These are phyloP conservation scores for Protostelium mycophagum DNA, from an alignment of 78 protist genomes.

Conservation along the genomic window DNA sequence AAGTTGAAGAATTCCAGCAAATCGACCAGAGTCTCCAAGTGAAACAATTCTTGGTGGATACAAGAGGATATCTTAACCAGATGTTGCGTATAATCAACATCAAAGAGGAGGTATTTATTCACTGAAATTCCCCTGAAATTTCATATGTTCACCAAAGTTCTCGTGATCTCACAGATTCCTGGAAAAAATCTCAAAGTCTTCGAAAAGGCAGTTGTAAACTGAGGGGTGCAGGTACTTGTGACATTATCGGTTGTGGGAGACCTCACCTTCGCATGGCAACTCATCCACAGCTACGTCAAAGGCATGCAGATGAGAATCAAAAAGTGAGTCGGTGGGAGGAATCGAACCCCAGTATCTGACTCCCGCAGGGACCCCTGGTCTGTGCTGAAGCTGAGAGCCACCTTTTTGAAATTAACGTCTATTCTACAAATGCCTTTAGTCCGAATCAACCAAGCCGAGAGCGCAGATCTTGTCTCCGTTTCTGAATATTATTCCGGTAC, in stretches of 20 bases:
- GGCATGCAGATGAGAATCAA: conserved; percentile 73
- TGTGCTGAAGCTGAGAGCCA: conserved; percentile 86
- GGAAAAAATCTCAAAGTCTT: not conserved
- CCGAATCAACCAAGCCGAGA: conserved; percentile 86
- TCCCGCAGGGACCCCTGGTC: conserved; percentile 49
- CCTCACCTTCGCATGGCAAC: conserved; percentile 91
- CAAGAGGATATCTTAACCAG: conserved; percentile 64
- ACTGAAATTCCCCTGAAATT: not conserved
- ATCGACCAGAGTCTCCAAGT: conserved; percentile 83
- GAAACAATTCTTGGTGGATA: conserved; percentile 80
- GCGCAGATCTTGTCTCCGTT: conserved; percentile 82
- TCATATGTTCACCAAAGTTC: too few relatives aligned
- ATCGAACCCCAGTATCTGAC: not conserved
- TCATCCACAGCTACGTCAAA: conserved; percentile 62
- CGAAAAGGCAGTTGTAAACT: too few relatives aligned
- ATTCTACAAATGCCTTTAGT: conserved; percentile 89
- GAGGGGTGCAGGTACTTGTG: conserved; percentile 12
- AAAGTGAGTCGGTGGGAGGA: not conserved
- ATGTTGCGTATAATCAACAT: conserved; percentile 91
- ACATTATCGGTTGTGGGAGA: conserved; percentile 73
- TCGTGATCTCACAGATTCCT: not conserved
- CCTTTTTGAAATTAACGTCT: conserved; percentile 92
- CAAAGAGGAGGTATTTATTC: conserved; percentile 42
- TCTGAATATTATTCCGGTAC: conserved; percentile 85
- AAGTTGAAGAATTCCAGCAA: conserved; percentile 91